Percentiles rank a stretch among this genome's conserved stretches.
phyloP scores from a whole-genome alignment of 1,139 yeast species.

The Starmera stellimalicola region DNA sequence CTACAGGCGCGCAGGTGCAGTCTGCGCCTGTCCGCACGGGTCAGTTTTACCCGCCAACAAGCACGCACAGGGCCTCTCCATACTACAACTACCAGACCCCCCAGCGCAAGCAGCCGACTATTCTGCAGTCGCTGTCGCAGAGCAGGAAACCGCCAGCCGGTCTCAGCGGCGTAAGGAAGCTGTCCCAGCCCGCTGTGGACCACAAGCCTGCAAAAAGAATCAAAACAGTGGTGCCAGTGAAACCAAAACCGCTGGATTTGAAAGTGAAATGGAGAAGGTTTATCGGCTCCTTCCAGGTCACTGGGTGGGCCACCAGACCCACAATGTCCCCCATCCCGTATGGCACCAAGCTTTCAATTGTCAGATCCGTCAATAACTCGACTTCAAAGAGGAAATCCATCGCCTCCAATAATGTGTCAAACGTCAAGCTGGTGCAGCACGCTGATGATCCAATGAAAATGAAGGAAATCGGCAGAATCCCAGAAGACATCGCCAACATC shows the following conservation, averaged over 20 bases:
- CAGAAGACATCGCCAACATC: slow-evolving; percentile 63
- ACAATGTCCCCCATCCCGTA: slow-evolving; percentile 43
- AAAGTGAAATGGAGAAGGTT: slow-evolving; percentile 30
- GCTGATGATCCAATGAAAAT: slow-evolving; percentile 15
- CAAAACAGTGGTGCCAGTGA: background rate
- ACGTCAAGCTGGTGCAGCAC: slow-evolving; percentile 15
- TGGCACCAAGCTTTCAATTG: slow-evolving; percentile 37
- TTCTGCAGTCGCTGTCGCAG: background rate
- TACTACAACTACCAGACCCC: no score
- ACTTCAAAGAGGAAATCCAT: slow-evolving; percentile 18
- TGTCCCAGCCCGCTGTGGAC: no score
- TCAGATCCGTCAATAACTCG: slow-evolving; percentile 21
- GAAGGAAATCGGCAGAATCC: slow-evolving; percentile 69
- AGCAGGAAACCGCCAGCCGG: background rate
- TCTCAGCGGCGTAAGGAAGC: no score
- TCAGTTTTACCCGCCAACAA: no score
- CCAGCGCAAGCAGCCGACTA: background rate
- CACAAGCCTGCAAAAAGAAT: background rate
- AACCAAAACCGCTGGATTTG: slow-evolving; percentile 1
- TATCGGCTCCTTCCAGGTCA: slow-evolving; percentile 64
- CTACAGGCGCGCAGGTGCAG: no score
- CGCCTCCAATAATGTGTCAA: slow-evolving; percentile 16
- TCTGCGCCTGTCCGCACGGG: no score
- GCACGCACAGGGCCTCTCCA: no score
- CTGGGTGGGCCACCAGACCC: slow-evolving; percentile 81